Percentiles rank a stretch among this genome's conserved stretches.
Evolutionary conservation across 768 basidiomycete genomes (phyloP).

Genomic region (Trametes elegans): DNA sequence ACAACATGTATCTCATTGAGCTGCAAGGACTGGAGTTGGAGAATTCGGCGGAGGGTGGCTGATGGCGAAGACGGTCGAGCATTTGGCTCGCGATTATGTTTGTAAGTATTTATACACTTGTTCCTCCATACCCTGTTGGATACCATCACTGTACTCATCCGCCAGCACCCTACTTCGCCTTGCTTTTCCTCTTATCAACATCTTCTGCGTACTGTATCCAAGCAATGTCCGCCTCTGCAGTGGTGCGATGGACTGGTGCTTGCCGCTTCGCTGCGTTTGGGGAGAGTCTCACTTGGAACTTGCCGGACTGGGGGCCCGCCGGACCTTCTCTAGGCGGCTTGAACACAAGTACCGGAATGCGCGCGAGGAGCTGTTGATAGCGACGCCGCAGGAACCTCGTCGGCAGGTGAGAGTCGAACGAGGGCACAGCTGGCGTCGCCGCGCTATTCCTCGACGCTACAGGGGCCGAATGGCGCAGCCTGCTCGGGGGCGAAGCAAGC

Average conservation of each 20-base stretch:
- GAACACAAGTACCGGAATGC: slow-evolving; percentile 55
- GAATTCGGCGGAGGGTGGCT: slow-evolving; percentile 35
- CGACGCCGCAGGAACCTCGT: slow-evolving; percentile 42
- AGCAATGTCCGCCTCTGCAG: slow-evolving; percentile 31
- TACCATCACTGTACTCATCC: slow-evolving; percentile 21
- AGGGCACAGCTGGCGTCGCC: neutral
- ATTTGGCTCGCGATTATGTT: neutral
- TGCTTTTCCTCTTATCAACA: neutral
- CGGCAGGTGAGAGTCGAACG: slow-evolving; percentile 12
- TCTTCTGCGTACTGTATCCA: slow-evolving; percentile 33
- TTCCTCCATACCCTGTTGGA: slow-evolving; percentile 16
- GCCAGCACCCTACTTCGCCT: slow-evolving; percentile 8
- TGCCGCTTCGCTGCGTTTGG: slow-evolving; percentile 28
- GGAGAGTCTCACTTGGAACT: slow-evolving; percentile 34
- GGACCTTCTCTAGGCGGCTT: neutral
- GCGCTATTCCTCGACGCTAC: neutral
- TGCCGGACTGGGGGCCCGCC: neutral
- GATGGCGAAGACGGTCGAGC: neutral
- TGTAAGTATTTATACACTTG: slow-evolving; percentile 21
- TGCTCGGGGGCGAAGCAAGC: slow-evolving; percentile 38
- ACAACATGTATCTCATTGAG: slow-evolving; percentile 88
- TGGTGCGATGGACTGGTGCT: slow-evolving; percentile 18
- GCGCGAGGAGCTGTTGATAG: slow-evolving; percentile 58
- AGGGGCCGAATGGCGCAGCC: slow-evolving; percentile 7
- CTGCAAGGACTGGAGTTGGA: slow-evolving; percentile 77